phyloP scores from a whole-genome alignment of 2,329 filamentous ascomycete genomes.

The Colletotrichum euphorbiae region DNA sequence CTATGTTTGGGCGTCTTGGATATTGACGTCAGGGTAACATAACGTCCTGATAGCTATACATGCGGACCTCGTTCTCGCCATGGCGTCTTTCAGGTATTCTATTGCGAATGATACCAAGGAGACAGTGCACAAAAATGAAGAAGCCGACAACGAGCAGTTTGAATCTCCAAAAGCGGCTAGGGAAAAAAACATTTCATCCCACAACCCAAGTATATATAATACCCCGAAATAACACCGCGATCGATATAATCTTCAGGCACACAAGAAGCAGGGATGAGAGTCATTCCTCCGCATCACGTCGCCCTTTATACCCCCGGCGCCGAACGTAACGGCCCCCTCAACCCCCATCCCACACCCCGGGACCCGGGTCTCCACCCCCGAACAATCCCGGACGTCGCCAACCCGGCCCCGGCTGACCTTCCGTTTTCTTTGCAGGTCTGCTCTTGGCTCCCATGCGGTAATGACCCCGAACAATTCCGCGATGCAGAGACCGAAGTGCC shows the following conservation, averaged over 20 bases:
- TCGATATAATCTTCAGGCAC: neutral
- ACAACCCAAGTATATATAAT: neutral
- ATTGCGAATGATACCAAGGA: too few relatives aligned
- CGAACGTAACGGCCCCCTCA: neutral
- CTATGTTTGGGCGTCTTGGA: too few relatives aligned
- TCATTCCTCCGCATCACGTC: slow-evolving; percentile 12
- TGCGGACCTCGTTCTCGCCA: too few relatives aligned
- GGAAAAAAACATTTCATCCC: neutral
- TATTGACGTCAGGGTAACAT: too few relatives aligned
- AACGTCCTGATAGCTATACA: too few relatives aligned
- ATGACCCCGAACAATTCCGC: neutral
- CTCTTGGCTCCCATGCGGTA: neutral
- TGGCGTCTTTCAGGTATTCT: too few relatives aligned
- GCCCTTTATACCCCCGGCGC: neutral
- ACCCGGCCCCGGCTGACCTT: slow-evolving; percentile 3
- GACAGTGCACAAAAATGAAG: too few relatives aligned
- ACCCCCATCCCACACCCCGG: slow-evolving; percentile 2
- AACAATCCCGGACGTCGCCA: slow-evolving; percentile 17
- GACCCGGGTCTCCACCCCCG: slow-evolving; percentile 4
- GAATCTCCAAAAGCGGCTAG: neutral
- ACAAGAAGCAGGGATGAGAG: slow-evolving; percentile 27
- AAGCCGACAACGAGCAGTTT: too few relatives aligned
- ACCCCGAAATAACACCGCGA: slow-evolving; percentile 10
- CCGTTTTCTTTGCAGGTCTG: too few relatives aligned
- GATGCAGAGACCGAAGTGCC: neutral